A percentile compares a stretch with the other conserved stretches of the same genome.
Evolutionary conservation across 106 monocot genomes (phyloP).

Genomic region (Dactylorhiza incarnata): DNA sequence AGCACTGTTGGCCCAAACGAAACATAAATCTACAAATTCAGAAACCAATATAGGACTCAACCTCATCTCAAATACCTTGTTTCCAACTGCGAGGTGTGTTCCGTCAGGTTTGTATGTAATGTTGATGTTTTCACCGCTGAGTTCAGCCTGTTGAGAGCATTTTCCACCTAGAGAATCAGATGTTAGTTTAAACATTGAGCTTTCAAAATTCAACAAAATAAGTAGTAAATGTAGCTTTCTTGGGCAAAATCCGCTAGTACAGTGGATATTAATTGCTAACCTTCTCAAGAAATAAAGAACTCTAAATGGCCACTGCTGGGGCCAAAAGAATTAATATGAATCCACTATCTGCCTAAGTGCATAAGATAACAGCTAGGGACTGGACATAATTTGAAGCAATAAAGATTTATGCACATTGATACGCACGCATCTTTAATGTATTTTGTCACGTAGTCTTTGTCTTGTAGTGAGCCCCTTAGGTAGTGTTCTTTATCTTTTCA

Average conservation of each 20-base stretch:
- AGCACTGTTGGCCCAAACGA: too few relatives aligned
- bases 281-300: background rate
- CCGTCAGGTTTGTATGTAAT: constrained; percentile 95
- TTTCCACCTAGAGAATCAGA: constrained; percentile 71
- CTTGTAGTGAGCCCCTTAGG: too few relatives aligned
- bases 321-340: background rate
- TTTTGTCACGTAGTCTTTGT: too few relatives aligned
- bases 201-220: background rate
- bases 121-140: constrained; percentile 99
- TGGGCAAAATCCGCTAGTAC: background rate
- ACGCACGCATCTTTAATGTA: too few relatives aligned
- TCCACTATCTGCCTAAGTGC: background rate
- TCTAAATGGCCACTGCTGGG: background rate
- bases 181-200: background rate
- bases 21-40: too few relatives aligned
- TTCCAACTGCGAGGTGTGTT: constrained; percentile 87
- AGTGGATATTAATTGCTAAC: background rate
- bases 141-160: constrained; percentile 88
- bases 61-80: constrained; percentile 55
- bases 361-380: background rate
- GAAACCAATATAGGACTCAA: too few relatives aligned
- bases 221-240: background rate
- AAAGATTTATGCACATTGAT: too few relatives aligned
- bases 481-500: too few relatives aligned
- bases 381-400: background rate